A percentile compares a stretch with the other conserved stretches of the same genome.
Evolutionary conservation across 768 basidiomycete species (phyloP).

Genomic region (Psilocybe subaeruginosa): DNA sequence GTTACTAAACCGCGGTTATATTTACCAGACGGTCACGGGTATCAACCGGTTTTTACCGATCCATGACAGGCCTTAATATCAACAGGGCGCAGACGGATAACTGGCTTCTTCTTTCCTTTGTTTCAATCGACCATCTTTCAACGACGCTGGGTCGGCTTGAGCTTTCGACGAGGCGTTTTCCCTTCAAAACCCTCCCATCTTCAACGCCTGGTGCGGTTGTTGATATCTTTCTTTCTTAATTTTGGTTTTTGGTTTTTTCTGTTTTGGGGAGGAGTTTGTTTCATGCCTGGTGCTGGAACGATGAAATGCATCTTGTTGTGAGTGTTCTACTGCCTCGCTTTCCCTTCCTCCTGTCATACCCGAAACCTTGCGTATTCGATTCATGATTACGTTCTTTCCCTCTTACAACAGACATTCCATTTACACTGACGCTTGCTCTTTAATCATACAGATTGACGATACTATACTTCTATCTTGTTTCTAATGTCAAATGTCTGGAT

Average conservation of each 20-base stretch:
- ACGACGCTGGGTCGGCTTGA: not conserved
- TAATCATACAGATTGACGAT: not conserved
- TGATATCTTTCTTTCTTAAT: not conserved
- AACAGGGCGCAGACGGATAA: not conserved
- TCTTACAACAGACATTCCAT: too few species aligned
- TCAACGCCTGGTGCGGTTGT: conserved; percentile 3
- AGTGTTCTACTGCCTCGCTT: not conserved
- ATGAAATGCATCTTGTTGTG: not conserved
- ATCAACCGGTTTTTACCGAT: too few species aligned
- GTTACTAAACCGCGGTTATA: too few species aligned
- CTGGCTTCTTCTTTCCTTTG: not conserved
- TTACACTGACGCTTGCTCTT: not conserved
- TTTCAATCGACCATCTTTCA: not conserved
- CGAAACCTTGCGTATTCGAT: too few species aligned
- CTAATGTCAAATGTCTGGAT: not conserved
- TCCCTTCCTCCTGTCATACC: too few species aligned
- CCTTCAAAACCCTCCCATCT: not conserved
- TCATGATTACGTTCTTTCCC: too few species aligned
- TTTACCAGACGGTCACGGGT: too few species aligned
- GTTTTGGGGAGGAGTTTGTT: not conserved
- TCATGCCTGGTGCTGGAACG: not conserved
- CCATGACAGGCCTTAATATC: too few species aligned
- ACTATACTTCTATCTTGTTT: not conserved
- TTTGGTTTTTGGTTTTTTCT: not conserved
- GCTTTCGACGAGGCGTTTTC: not conserved